These are phyloP conservation scores for Lichtheimia corymbifera DNA, from an alignment of 371 early-diverging fungal species.

Conservation along the genomic window DNA sequence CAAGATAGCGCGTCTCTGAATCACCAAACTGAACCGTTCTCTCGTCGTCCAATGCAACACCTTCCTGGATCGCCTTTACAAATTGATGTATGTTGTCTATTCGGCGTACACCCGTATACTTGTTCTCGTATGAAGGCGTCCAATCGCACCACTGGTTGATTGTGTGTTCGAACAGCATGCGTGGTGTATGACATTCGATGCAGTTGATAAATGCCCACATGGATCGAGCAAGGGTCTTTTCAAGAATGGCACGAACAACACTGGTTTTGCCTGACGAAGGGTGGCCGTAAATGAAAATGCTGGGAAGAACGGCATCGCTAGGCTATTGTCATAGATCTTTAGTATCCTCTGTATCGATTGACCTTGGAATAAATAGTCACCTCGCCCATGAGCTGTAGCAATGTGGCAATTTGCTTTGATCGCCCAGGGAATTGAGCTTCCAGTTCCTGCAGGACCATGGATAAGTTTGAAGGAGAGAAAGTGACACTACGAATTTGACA, in stretches of 20 bases:
- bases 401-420: conserved; percentile 56
- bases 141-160: conserved; percentile 63
- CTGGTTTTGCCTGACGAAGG: conserved; percentile 80
- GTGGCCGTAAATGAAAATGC: conserved; percentile 67
- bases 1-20: conserved; percentile 44
- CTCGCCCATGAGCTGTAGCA: conserved; percentile 57
- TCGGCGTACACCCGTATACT: conserved; percentile 46
- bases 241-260: conserved; percentile 50
- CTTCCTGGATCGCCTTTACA: conserved; percentile 46
- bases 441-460: conserved; percentile 17
- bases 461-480: background rate
- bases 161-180: conserved; percentile 75
- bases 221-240: conserved; percentile 21
- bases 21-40: conserved; percentile 13
- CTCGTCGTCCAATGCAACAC: conserved; percentile 12
- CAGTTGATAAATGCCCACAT: conserved; percentile 67
- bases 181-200: conserved; percentile 72
- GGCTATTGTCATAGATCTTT: conserved; percentile 24
- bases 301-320: conserved; percentile 40
- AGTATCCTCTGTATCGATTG: background rate
- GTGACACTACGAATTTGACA: background rate
- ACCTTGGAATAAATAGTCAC: conserved; percentile 23
- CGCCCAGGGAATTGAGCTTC: conserved; percentile 60
- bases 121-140: conserved; percentile 36
- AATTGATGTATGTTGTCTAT: conserved; percentile 75